Evolutionary conservation across 495 filamentous ascomycete species (phyloP).

Genomic region (Penicillium atrosanguineum): DNA sequence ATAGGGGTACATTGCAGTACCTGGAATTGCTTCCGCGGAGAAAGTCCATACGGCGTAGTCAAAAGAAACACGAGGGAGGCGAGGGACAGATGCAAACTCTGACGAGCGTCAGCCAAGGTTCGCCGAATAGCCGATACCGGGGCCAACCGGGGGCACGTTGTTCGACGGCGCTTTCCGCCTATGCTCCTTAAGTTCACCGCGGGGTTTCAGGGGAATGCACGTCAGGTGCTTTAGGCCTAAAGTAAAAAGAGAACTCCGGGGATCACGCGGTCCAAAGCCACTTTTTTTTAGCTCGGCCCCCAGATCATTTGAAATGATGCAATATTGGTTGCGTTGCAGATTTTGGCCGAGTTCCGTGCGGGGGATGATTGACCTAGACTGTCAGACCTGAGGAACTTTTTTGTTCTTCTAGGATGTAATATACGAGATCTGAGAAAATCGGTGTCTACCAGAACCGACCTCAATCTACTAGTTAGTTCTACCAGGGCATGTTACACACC

Average conservation of each 20-base stretch:
- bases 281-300: neutral
- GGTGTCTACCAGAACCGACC: neutral
- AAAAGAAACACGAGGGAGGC: neutral
- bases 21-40: constrained; percentile 4
- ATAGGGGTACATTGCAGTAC: neutral
- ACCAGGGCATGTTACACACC: neutral
- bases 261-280: constrained; percentile 1
- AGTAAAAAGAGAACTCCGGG: neutral
- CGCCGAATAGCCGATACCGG: constrained; percentile 27
- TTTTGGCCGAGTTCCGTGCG: neutral
- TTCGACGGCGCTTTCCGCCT: constrained; percentile 10
- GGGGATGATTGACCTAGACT: neutral
- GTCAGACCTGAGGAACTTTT: neutral
- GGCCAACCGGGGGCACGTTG: constrained; percentile 5
- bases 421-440: neutral
- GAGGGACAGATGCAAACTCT: neutral
- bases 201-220: constrained; percentile 11
- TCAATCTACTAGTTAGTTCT: neutral
- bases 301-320: neutral
- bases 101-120: neutral
- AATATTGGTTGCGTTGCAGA: constrained; percentile 5
- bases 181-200: constrained; percentile 19
- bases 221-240: neutral
- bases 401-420: too few species aligned
- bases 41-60: neutral